These are phyloP conservation scores for Penicillium coprophilum DNA, from an alignment of 495 filamentous ascomycete genomes.

Conservation along the genomic window DNA sequence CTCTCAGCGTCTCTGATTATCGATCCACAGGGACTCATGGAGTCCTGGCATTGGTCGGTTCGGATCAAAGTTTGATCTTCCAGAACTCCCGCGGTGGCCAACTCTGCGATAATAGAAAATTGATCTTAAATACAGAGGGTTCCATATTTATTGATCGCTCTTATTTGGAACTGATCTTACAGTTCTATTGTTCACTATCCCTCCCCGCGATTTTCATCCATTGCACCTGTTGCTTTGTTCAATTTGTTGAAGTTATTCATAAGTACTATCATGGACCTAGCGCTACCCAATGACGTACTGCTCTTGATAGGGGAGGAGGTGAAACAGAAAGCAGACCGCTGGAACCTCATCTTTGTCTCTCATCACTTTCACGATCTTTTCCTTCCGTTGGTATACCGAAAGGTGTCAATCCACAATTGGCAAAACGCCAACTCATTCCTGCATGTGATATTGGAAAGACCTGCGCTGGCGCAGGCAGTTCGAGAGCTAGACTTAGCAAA, in stretches of 20 bases:
- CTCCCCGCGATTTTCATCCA: neutral
- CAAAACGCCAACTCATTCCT: constrained; percentile 26
- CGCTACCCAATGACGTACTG: constrained; percentile 35
- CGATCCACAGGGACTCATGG: constrained; percentile 5
- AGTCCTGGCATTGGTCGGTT: constrained; percentile 3
- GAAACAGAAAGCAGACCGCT: constrained; percentile 29
- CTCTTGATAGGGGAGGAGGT: constrained; percentile 33
- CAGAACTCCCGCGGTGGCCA: neutral
- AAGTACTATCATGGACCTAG: neutral
- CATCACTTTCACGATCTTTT: constrained; percentile 35
- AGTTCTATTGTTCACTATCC: neutral
- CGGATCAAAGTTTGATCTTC: constrained; percentile 8
- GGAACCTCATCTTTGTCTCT: constrained; percentile 35
- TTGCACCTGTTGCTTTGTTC: neutral
- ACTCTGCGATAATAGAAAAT: neutral
- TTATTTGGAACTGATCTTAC: neutral
- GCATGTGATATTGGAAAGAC: constrained; percentile 21
- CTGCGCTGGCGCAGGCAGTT: constrained; percentile 29
- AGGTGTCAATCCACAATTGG: constrained; percentile 22
- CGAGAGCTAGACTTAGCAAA: constrained; percentile 26
- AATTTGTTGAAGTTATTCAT: neutral
- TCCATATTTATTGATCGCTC: neutral
- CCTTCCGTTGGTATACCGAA: constrained; percentile 28
- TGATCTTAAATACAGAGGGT: neutral
- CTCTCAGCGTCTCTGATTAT: neutral